Evolutionary conservation across 2,329 filamentous ascomycete genomes (phyloP), one percentile per base, ranked within the genome.

Genomic region (Colletotrichum filicis): DNA sequence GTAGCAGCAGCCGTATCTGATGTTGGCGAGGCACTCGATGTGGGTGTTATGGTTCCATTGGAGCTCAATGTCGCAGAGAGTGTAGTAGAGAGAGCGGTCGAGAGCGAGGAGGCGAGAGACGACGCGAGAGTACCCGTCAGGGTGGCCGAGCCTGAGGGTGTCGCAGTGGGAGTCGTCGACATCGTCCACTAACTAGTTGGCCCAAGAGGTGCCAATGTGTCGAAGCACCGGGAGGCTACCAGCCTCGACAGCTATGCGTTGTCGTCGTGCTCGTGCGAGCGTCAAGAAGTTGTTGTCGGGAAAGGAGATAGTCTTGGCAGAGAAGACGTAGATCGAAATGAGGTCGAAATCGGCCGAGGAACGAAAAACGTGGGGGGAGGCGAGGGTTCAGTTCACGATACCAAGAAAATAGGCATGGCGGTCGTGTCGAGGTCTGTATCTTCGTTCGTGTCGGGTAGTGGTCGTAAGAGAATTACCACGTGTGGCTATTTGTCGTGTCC

Each of bases 121-220:
- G 80, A 81, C 57, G 80, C 79, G 61, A 75, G 75, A 28, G 68
- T 68, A 4, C 26, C 66, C 35, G 71, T 61, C n/a, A 37, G 22
- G 3, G 73, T 75, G 19, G 76, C 79, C 6, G 65, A 69, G 52
- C 35, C 52, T 19, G 46, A 79, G 16, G 65, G 71, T 9, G 66
- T 53, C 24, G 68, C 53, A 9, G 63, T 72, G 35, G 71, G 56
- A 42, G 56, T 71, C 32, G 66, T 46, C 60, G 71, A 73, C 71
- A 73, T 73, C 8, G 30, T 69, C 30, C 16, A 35, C 56, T 66
- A 16, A 35, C 56, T 66, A 16, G 19, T 19, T 56, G 42, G 49
- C 49, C 60, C 42, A 57, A 53, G 26, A 61, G 55, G 11, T 19
- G 26, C 70, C 28, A n/a, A 22, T 66, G 14, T 55, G 24, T 37